Evolutionary conservation across 768 basidiomycete species (phyloP).

Genomic region (Mycena rosella): DNA sequence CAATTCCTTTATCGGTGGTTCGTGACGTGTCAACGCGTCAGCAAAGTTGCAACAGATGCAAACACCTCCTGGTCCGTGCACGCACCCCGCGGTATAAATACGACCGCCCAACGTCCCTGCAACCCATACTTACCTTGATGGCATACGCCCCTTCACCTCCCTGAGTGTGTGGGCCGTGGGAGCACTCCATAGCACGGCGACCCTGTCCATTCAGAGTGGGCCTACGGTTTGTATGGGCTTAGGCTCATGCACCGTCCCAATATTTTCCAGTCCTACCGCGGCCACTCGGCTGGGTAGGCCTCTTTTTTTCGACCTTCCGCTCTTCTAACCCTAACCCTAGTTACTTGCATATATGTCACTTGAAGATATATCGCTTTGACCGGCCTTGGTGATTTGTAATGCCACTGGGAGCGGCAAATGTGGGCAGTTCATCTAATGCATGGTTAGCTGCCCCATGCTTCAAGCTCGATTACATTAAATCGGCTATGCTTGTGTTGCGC

Average conservation of each 20-base stretch:
- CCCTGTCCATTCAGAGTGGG: conserved; percentile 74
- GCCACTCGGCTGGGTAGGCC: conserved; percentile 60
- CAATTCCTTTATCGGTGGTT: too few relatives aligned
- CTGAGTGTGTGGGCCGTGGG: conserved; percentile 36
- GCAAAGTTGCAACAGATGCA: not conserved
- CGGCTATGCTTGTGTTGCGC: too few relatives aligned
- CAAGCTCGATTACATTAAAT: too few relatives aligned
- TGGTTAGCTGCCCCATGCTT: too few relatives aligned
- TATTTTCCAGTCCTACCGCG: conserved; percentile 82
- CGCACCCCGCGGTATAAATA: not conserved
- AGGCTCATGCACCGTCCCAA: conserved; percentile 84
- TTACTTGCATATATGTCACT: not conserved
- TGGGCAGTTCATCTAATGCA: too few relatives aligned
- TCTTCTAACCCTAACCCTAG: conserved; percentile 23
- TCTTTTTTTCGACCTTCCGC: conserved; percentile 16
- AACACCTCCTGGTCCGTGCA: conserved; percentile 13
- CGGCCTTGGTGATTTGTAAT: not conserved
- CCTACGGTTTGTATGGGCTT: conserved; percentile 73
- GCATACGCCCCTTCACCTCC: conserved; percentile 36
- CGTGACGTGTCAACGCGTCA: too few relatives aligned
- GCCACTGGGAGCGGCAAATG: not conserved
- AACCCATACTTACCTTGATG: conserved; percentile 39
- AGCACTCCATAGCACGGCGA: conserved; percentile 75
- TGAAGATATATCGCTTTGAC: conserved; percentile 16
- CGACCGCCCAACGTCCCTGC: not conserved